Evolutionary conservation across 2,329 filamentous ascomycete species (phyloP), one percentile per base, ranked within the genome.

Genomic region (Penicillium sp.): DNA sequence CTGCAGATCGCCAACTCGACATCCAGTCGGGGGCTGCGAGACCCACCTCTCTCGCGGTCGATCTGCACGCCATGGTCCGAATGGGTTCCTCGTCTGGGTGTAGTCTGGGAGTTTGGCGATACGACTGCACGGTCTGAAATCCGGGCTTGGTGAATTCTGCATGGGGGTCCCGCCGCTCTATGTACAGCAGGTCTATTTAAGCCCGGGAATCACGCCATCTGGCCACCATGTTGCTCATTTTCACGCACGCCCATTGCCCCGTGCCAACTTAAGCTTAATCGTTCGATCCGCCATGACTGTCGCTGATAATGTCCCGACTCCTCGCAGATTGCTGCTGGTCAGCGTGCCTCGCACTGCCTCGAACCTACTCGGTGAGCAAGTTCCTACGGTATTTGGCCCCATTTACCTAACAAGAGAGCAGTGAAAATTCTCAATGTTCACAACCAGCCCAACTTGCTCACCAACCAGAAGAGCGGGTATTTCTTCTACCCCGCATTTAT

Each of bases 331-430:
- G 3, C 47, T 56, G 8, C 46, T 62, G 30, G 20, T 60, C 25
- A 55, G 53, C 20, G 22, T 53, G 6, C 57, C 58, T 2, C 56
- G 61, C 25, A 63, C 61, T 1, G 60, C 58, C 3, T 60, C 56
- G 11, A 60, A 63, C 38, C 53, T 63, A 9, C 47, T 63, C 3
- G 4, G 35, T 22, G 20, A 11, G 35, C 11, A 9, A 11, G 18
- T 4, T 6, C 3, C 16, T 20, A 20, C 2, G 7, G 8, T 10
- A 9, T 22, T 13, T 5, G 5, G 18, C 8, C 10, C 10, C 18
- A 4, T 38, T 13, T 38, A 16, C 16, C 35, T 38, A 20, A 38
- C 18, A 20, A 13, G 1, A 38, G 16, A 22, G 5, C 18, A 38
- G 35, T 58, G 16, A 60, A 57, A 27, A 44, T 63, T 8, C 24